Percentiles rank a stretch among this genome's conserved stretches.
phyloP scores from a whole-genome alignment of 2,329 filamentous ascomycete genomes.

The Diaporthe destruens region DNA sequence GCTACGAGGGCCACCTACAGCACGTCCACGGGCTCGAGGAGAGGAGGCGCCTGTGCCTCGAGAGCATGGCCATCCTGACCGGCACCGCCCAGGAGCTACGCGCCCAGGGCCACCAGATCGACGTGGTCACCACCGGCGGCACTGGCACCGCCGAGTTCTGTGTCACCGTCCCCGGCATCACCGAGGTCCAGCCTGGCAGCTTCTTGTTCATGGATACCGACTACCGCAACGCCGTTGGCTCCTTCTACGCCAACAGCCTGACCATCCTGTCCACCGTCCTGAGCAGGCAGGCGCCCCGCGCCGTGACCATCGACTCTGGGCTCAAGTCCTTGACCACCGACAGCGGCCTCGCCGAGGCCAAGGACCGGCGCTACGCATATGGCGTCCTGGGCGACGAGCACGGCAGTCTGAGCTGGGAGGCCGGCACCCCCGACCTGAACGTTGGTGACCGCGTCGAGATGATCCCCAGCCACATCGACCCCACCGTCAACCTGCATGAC shows the following conservation, averaged over 20 bases:
- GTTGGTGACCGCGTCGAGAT: constrained; percentile 64
- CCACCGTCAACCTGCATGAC: constrained; percentile 65
- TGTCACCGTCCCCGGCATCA: constrained; percentile 61
- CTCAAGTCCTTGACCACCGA: constrained; percentile 65
- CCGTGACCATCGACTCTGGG: constrained; percentile 62
- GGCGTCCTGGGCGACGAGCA: constrained; percentile 63
- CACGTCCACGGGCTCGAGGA: constrained; percentile 60
- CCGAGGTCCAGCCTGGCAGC: constrained; percentile 66
- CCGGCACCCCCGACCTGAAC: constrained; percentile 52
- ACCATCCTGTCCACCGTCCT: constrained; percentile 63
- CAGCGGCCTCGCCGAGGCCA: constrained; percentile 63
- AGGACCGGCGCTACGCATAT: constrained; percentile 57
- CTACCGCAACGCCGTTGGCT: constrained; percentile 65
- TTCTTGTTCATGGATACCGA: constrained; percentile 71
- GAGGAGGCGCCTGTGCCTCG: constrained; percentile 57
- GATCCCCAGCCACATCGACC: constrained; percentile 67
- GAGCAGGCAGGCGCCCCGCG: constrained; percentile 58
- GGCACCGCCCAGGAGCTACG: constrained; percentile 57
- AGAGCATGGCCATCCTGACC: constrained; percentile 59
- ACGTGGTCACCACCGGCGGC: constrained; percentile 65
- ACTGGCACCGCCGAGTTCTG: constrained; percentile 68
- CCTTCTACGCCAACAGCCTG: constrained; percentile 61
- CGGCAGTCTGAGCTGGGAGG: constrained; percentile 60
- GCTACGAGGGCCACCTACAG: constrained; percentile 67
- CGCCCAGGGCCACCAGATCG: constrained; percentile 56